Evolutionary conservation across 345 rosid species (phyloP), one percentile per base, ranked within the genome.

Genomic region (Salix suchowensis): DNA sequence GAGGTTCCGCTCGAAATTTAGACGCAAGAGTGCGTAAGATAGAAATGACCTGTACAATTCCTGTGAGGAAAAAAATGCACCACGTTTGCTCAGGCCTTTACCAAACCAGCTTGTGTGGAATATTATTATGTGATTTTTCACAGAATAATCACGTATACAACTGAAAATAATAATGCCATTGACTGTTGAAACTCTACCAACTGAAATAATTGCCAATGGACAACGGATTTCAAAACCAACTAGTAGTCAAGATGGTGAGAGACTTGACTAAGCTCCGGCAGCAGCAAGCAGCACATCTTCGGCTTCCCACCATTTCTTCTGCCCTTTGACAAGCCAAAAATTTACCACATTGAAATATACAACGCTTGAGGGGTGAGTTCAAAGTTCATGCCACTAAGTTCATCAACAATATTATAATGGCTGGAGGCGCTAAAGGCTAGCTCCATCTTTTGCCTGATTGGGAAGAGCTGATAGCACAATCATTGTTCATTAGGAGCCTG

Each of bases 261-360:
- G 48, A 26, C 78, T 52, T 42, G 46, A 55, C 19, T 40, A 52
- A 50, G 60, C 72, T 54, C 48, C 46, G 21, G 64, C 71, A 19
- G 40, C 61, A 19, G 40, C 54, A 54, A 19, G 40, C 54, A 54
- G 78, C 40, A 46, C 42, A 82, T 70, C 74, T 77, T 70, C 74
- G 39, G 67, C 76, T 77, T 44, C 67, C 54, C 74, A 72, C 58
- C 62, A 48, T 77, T 67, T 73, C 70, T 52, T 46, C 67, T 70
- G 58, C 14, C 55, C 79, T 69, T 44, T 19, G 65, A 44, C 80
- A 42, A 26, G 34, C 78, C 79, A 77, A 73, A 77, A 82, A 52
- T 58, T 83, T 80, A 77, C 86, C 83, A 72, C 58, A 39, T 36
- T 54, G 7, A 72, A 73, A 76, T 76, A 69, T 69, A 82, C 81